Percentiles rank a stretch among this genome's conserved stretches.
phyloP scores from a whole-genome alignment of 2,329 filamentous ascomycete species.

The Xylaria sp. region DNA sequence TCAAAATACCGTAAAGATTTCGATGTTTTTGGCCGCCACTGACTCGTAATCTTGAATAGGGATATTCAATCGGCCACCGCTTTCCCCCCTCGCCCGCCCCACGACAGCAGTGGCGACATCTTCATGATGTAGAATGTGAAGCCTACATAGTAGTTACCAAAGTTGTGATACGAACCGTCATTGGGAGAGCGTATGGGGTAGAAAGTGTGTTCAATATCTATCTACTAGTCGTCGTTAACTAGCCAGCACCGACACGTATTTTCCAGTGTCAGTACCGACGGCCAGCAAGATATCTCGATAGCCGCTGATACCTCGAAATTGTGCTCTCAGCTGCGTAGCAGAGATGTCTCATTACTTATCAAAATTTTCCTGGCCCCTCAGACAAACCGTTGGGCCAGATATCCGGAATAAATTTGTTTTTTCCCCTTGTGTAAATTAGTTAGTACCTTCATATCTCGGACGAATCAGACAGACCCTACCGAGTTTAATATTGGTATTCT shows the following conservation, averaged over 20 bases:
- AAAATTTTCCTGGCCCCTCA: not conserved
- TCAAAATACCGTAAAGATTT: not conserved
- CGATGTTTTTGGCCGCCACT: not conserved
- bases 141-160: not conserved
- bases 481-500: not conserved
- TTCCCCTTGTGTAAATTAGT: not conserved
- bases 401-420: not conserved
- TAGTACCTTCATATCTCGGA: not conserved
- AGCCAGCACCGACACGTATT: not conserved
- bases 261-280: not conserved
- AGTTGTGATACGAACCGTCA: not conserved
- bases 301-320: not conserved
- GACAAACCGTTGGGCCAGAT: not conserved
- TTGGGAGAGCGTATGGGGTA: not conserved
- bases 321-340: not conserved
- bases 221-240: no score
- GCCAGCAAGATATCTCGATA: not conserved
- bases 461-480: not conserved
- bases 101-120: conserved; percentile 17
- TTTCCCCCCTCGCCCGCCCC: conserved; percentile 10
- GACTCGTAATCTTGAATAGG: conserved; percentile 1
- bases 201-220: not conserved
- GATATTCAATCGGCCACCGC: conserved; percentile 1
- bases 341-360: not conserved
- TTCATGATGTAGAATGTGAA: conserved; percentile 5